phyloP scores from a whole-genome alignment of 2,329 filamentous ascomycete genomes.

The Dactylonectria estremocensis region DNA sequence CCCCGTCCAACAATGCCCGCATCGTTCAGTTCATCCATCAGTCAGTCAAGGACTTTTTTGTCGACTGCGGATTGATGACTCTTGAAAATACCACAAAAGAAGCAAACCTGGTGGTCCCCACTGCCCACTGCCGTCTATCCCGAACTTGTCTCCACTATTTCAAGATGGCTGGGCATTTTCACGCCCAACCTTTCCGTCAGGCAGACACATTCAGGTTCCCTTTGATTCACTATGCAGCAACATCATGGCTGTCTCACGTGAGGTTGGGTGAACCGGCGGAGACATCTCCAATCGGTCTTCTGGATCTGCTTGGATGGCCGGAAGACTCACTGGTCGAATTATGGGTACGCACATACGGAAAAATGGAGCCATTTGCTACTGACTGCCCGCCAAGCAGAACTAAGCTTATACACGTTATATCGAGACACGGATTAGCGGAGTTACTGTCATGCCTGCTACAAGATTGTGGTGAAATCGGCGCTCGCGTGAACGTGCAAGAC shows the following conservation, averaged over 20 bases:
- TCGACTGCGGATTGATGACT: conserved; percentile 7
- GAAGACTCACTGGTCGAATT: not conserved
- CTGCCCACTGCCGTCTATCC: conserved; percentile 6
- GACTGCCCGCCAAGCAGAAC: not conserved
- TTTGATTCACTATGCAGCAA: conserved; percentile 5
- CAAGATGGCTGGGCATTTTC: not conserved
- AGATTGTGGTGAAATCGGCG: not conserved
- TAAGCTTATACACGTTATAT: conserved; percentile 19
- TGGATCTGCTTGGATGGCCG: not conserved
- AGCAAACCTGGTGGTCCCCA: not conserved
- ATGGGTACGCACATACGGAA: not conserved
- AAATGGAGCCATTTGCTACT: not conserved
- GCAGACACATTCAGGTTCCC: not conserved
- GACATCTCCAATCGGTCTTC: conserved; percentile 1
- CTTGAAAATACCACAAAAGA: not conserved
- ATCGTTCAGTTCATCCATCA: conserved; percentile 44
- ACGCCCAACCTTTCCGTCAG: not conserved
- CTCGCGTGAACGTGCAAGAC: conserved; percentile 11
- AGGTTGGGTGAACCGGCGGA: not conserved
- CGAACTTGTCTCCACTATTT: conserved; percentile 14
- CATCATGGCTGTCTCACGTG: conserved; percentile 11
- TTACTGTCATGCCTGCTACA: not conserved
- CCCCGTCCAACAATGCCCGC: not conserved
- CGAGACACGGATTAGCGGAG: conserved; percentile 1
- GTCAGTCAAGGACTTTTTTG: conserved; percentile 26